phyloP scores from a whole-genome alignment of 805 yeast genomes.

The Vanderwaltozyma yarrowii region DNA sequence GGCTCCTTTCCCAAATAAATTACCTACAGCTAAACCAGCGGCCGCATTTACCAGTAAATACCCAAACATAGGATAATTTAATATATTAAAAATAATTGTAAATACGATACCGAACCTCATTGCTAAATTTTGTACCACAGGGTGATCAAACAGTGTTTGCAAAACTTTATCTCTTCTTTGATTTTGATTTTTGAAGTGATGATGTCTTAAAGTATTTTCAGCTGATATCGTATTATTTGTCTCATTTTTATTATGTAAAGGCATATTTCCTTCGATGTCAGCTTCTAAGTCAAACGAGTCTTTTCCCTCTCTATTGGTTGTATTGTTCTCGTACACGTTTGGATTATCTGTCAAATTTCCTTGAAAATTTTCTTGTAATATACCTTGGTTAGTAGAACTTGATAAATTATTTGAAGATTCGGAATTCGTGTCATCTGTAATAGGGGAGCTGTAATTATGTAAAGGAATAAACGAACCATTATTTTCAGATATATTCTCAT shows the following conservation, averaged over 20 bases:
- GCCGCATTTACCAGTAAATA: slow-evolving; percentile 47
- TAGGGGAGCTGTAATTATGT: not conserved
- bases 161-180: no score
- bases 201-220: no score
- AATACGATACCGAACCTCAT: slow-evolving; percentile 18
- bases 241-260: not conserved
- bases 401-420: not conserved
- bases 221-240: no score
- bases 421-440: not conserved
- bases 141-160: not conserved
- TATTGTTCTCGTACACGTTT: no score
- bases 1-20: slow-evolving; percentile 53
- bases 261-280: not conserved
- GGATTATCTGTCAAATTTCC: no score
- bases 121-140: not conserved
- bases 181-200: no score
- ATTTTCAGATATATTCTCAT: slow-evolving; percentile 9
- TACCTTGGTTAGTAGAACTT: not conserved
- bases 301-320: no score
- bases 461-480: slow-evolving; percentile 4
- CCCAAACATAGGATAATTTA: slow-evolving; percentile 58
- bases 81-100: slow-evolving; percentile 34
- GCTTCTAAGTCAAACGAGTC: no score
- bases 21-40: slow-evolving; percentile 52
- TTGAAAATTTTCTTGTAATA: no score